These are phyloP conservation scores for Mortierella sp. DNA, from an alignment of 371 early-diverging fungal genomes.

Conservation along the genomic window DNA sequence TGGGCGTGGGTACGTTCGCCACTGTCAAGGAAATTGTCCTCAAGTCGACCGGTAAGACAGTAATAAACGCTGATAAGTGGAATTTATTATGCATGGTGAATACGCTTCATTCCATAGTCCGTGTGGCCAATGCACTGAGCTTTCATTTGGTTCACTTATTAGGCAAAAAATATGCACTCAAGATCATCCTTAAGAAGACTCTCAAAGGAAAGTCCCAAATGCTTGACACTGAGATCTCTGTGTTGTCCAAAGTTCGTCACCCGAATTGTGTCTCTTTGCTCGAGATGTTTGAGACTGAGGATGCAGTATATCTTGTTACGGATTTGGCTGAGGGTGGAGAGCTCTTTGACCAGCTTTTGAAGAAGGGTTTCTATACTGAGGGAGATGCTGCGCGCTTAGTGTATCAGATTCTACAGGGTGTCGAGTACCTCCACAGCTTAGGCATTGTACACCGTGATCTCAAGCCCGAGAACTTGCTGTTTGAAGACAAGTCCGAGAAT, in stretches of 20 bases:
- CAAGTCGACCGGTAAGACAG: slow-evolving; percentile 43
- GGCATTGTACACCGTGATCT: slow-evolving; percentile 90
- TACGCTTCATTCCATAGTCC: background rate
- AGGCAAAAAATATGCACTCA: slow-evolving; percentile 79
- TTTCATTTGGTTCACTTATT: background rate
- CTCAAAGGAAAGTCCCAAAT: slow-evolving; percentile 75
- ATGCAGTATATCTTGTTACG: slow-evolving; percentile 86
- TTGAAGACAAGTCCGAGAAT: slow-evolving; percentile 64
- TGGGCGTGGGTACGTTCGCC: slow-evolving; percentile 83
- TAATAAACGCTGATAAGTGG: background rate
- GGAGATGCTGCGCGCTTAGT: slow-evolving; percentile 76
- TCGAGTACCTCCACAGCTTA: slow-evolving; percentile 83
- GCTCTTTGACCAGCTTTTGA: slow-evolving; percentile 85
- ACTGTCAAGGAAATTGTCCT: slow-evolving; percentile 73
- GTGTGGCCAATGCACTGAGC: background rate
- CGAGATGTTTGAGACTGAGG: slow-evolving; percentile 82
- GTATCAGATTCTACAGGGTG: slow-evolving; percentile 81
- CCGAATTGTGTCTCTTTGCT: slow-evolving; percentile 85
- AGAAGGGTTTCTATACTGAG: slow-evolving; percentile 84
- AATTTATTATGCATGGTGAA: background rate
- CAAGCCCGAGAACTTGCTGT: slow-evolving; percentile 87
- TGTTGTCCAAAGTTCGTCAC: slow-evolving; percentile 83
- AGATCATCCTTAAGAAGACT: slow-evolving; percentile 81
- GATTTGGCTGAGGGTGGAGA: slow-evolving; percentile 91
- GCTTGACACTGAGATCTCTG: slow-evolving; percentile 86